These are phyloP conservation scores for Funneliformis geosporum DNA, from an alignment of 192 early-diverging fungal genomes.

Conservation along the genomic window DNA sequence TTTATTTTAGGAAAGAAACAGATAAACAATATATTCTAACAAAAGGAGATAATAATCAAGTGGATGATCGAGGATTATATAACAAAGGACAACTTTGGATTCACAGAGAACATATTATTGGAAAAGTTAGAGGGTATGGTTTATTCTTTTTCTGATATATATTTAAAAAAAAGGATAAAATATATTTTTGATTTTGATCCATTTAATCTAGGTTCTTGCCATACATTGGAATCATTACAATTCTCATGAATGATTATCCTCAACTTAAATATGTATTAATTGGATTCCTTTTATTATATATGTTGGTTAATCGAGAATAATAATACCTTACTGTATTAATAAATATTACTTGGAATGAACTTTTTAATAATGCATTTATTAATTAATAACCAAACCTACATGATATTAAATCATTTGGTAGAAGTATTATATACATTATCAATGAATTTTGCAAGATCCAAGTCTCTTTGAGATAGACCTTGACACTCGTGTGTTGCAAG, in stretches of 20 bases:
- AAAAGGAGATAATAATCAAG: constrained; percentile 95
- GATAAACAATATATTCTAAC: constrained; percentile 87
- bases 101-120: constrained; percentile 84
- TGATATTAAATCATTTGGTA: background rate
- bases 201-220: constrained; percentile 68
- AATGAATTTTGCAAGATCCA: constrained; percentile 75
- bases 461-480: constrained; percentile 75
- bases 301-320: constrained; percentile 69
- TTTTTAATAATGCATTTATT: background rate
- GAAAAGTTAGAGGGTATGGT: constrained; percentile 75
- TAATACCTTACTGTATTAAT: constrained; percentile 31
- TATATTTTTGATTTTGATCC: constrained; percentile 3
- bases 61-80: constrained; percentile 91
- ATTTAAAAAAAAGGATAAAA: background rate
- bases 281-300: constrained; percentile 72
- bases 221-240: constrained; percentile 94
- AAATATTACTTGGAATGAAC: background rate
- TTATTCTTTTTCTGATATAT: background rate
- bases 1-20: constrained; percentile 54
- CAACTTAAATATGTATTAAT: constrained; percentile 85
- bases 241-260: constrained; percentile 95
- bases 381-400: background rate
- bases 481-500: constrained; percentile 89
- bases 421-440: constrained; percentile 45
- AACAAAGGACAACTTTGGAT: constrained; percentile 89